These are phyloP conservation scores for Aquilaria agallochum DNA, from an alignment of 441 rosid genomes.

Conservation along the genomic window DNA sequence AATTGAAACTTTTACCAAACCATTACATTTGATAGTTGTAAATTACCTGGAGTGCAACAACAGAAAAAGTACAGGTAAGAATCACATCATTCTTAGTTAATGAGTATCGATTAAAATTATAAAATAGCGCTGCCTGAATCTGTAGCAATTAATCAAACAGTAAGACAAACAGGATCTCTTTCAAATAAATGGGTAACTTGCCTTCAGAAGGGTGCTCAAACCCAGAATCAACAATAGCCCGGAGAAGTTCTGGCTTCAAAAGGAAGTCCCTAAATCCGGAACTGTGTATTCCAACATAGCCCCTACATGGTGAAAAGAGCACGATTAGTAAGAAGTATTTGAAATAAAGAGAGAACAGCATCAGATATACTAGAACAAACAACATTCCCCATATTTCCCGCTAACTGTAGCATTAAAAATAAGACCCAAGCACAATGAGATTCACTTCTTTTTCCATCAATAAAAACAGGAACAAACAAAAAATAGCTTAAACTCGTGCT, in stretches of 20 bases:
- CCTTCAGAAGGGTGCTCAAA: conserved; percentile 99
- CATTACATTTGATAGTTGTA: conserved; percentile 47
- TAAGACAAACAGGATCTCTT: not conserved
- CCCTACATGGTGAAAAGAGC: conserved; percentile 30
- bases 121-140: too few relatives aligned
- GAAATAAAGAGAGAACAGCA: too few relatives aligned
- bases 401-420: too few relatives aligned
- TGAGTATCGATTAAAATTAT: too few relatives aligned
- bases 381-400: too few relatives aligned
- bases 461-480: too few relatives aligned
- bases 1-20: conserved; percentile 62
- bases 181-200: conserved; percentile 14
- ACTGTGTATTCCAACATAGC: conserved; percentile 98
- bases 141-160: too few relatives aligned
- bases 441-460: too few relatives aligned
- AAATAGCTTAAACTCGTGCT: too few relatives aligned
- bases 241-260: conserved; percentile 96
- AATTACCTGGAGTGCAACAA: conserved; percentile 57
- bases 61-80: not conserved
- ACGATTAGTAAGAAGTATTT: too few relatives aligned
- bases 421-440: too few relatives aligned
- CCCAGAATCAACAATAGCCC: conserved; percentile 97
- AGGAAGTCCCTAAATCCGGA: conserved; percentile 99
- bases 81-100: not conserved
- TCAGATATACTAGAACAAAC: too few relatives aligned